phyloP scores from a whole-genome alignment of 2,329 filamentous ascomycete species.

The Ilyonectria robusta region DNA sequence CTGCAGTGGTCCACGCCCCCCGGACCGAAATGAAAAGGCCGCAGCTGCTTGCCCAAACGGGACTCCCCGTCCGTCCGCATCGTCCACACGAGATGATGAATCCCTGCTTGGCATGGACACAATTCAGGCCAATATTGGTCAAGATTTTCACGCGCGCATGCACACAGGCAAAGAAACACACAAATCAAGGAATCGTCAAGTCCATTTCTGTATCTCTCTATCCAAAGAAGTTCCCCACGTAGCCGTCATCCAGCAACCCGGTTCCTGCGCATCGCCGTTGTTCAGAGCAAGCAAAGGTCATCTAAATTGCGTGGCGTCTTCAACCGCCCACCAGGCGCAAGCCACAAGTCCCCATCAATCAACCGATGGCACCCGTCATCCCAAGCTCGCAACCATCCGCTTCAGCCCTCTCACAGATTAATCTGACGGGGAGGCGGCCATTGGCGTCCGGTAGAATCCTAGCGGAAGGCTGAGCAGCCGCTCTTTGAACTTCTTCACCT shows the following conservation, averaged over 20 bases:
- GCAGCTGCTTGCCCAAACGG: conserved; percentile 20
- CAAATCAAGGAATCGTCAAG: neutral
- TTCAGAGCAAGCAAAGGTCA: neutral
- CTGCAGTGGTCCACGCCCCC: neutral
- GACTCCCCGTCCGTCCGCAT: conserved; percentile 12
- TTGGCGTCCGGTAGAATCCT: conserved; percentile 7
- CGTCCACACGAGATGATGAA: conserved; percentile 3
- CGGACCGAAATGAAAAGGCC: conserved; percentile 2
- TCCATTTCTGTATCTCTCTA: neutral
- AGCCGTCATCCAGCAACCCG: neutral
- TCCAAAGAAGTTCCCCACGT: neutral
- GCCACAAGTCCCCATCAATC: conserved; percentile 15
- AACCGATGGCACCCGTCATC: neutral
- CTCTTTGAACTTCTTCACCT: neutral
- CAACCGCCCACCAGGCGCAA: conserved; percentile 17
- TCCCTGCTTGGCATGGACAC: neutral
- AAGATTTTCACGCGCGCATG: neutral
- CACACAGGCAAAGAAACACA: neutral
- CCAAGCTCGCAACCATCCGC: neutral
- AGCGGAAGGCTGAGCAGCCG: conserved; percentile 1
- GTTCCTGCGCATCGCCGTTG: neutral
- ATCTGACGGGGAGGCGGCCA: neutral
- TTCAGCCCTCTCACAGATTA: neutral
- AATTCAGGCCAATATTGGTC: neutral
- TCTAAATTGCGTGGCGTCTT: conserved; percentile 21